These are phyloP conservation scores for Trichophyton benhamiae DNA, from an alignment of 2,329 filamentous ascomycete genomes.

Conservation along the genomic window DNA sequence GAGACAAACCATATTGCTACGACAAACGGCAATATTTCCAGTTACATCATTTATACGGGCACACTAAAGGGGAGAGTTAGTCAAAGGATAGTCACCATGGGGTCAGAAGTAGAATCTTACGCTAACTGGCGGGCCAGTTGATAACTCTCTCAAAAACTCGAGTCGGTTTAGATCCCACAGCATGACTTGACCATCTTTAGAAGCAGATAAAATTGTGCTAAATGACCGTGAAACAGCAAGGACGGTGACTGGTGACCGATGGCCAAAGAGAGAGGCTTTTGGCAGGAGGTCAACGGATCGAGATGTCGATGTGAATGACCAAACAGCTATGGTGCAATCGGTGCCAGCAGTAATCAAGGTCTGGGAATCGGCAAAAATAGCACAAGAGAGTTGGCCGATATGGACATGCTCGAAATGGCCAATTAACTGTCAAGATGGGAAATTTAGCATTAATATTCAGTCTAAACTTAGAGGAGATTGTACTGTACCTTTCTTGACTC, in stretches of 20 bases:
- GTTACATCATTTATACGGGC: conserved; percentile 81
- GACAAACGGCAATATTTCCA: conserved; percentile 78
- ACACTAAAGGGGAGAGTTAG: conserved; percentile 39
- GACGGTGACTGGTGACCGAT: conserved; percentile 68
- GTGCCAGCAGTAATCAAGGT: conserved; percentile 85
- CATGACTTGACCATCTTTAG: conserved; percentile 67
- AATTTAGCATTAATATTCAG: not conserved
- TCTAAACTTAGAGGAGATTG: not conserved
- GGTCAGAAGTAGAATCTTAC: conserved; percentile 20
- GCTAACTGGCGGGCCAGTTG: conserved; percentile 41
- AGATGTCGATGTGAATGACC: conserved; percentile 53
- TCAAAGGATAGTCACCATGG: conserved; percentile 19
- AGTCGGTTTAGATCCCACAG: conserved; percentile 91
- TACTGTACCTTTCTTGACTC: conserved; percentile 58
- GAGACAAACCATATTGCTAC: conserved; percentile 59
- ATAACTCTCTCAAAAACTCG: conserved; percentile 68
- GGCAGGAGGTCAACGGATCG: conserved; percentile 69
- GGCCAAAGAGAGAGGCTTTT: conserved; percentile 73
- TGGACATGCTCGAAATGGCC: conserved; percentile 91
- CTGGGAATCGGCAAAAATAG: conserved; percentile 75
- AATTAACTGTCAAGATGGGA: conserved; percentile 39
- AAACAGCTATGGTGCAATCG: conserved; percentile 82
- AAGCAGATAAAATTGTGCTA: conserved; percentile 74
- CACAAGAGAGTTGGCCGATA: conserved; percentile 73
- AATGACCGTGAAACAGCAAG: conserved; percentile 81